Conservation (phyloP, 352 stramenopile genomes). For the Halophytophthora polymorphica region DNA sequence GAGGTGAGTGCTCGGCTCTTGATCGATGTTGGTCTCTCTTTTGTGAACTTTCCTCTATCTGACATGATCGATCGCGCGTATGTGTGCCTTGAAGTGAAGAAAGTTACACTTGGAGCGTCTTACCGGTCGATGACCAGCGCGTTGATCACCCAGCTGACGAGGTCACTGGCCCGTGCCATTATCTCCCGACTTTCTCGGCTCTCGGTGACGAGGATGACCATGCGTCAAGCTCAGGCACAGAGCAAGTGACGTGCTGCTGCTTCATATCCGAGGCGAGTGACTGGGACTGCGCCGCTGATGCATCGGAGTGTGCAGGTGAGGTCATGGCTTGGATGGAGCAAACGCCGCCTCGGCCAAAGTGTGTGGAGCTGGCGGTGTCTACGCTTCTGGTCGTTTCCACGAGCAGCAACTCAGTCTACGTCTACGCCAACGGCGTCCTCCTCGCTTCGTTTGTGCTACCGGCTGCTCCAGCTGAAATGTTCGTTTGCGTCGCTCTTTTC, state of each 20-base stretch:
- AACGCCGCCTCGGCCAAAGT: not conserved
- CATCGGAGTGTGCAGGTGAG: not conserved
- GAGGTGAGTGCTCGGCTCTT: conserved; percentile 7
- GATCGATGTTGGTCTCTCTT: not conserved
- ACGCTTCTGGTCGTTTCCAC: conserved; percentile 45
- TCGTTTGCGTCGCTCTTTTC: conserved; percentile 4
- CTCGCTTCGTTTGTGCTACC: conserved; percentile 46
- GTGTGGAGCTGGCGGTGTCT: conserved; percentile 13
- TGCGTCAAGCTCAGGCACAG: not conserved
- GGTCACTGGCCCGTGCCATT: conserved; percentile 11
- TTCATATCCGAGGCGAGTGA: conserved; percentile 23
- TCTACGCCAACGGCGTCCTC: conserved; percentile 41
- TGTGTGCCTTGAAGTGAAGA: conserved; percentile 4
- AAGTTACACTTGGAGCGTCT: conserved; percentile 18
- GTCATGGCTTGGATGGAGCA: conserved; percentile 9
- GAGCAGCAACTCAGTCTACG: conserved; percentile 40
- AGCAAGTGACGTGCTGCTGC: conserved; percentile 28
- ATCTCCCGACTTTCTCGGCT: conserved; percentile 10
- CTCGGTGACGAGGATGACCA: not conserved
- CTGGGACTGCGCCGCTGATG: conserved; percentile 13
- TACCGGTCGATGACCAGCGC: conserved; percentile 8
- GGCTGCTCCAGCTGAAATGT: conserved; percentile 41
- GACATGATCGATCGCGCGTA: not conserved
- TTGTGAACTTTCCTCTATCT: not conserved
- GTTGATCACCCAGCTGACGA: not conserved